Percentiles rank a stretch among this genome's conserved stretches.
These are phyloP conservation scores for Clohesyomyces aquaticus DNA, from an alignment of 495 filamentous ascomycete species.

Conservation along the genomic window DNA sequence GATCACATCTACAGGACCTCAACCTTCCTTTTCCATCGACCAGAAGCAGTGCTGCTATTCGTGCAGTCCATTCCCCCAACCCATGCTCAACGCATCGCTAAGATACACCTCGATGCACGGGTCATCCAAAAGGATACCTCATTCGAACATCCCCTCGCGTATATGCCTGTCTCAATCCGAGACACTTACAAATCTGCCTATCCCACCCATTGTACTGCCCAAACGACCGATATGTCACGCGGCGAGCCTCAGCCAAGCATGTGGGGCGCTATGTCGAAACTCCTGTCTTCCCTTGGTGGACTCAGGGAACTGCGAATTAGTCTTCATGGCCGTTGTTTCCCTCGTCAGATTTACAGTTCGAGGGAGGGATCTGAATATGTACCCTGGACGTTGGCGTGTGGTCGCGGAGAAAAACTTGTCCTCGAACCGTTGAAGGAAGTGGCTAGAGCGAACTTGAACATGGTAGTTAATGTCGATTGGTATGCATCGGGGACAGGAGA, in stretches of 20 bases:
- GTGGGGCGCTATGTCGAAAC: not conserved
- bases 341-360: not conserved
- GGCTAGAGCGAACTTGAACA: not conserved
- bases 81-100: not conserved
- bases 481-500: not conserved
- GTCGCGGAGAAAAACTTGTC: not conserved
- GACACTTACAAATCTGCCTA: not conserved
- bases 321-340: not conserved
- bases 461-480: not conserved
- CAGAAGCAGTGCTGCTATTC: not conserved
- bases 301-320: not conserved
- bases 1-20: not conserved
- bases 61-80: not conserved
- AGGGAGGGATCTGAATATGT: not conserved
- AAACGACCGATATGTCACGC: not conserved
- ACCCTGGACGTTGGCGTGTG: not conserved
- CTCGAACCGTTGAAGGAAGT: not conserved
- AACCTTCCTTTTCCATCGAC: constrained; percentile 4
- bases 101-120: not conserved
- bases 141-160: not conserved
- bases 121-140: not conserved
- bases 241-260: not conserved
- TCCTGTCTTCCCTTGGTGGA: not conserved
- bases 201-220: not conserved
- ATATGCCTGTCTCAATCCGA: not conserved